Evolutionary conservation across 208 protist genomes (phyloP).

Genomic region (Trypanosoma avium): DNA sequence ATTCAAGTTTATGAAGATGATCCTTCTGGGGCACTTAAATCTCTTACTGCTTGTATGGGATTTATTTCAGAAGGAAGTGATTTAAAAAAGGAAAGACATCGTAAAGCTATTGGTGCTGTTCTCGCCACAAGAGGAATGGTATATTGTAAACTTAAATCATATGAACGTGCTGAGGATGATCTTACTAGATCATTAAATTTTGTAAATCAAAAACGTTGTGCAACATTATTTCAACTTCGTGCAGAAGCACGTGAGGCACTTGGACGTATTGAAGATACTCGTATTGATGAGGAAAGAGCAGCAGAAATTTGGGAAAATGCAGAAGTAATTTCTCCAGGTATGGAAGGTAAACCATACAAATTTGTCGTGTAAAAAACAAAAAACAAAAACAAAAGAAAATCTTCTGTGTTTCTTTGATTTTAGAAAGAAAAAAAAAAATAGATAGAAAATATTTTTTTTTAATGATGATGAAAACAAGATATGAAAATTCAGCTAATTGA

Average conservation of each 20-base stretch:
- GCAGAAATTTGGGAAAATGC: conserved; percentile 89
- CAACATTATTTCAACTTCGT: conserved; percentile 85
- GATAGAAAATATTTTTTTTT: too few relatives aligned
- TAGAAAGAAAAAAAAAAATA: not conserved
- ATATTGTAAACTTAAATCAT: conserved; percentile 84
- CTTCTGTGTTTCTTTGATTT: not conserved
- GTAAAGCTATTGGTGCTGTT: conserved; percentile 79
- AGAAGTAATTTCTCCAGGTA: conserved; percentile 74
- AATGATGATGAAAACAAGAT: too few relatives aligned
- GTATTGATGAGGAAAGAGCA: conserved; percentile 76
- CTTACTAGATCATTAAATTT: conserved; percentile 76
- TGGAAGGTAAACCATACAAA: conserved; percentile 75
- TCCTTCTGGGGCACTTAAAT: conserved; percentile 84
- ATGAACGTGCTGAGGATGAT: conserved; percentile 77
- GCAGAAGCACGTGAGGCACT: conserved; percentile 82
- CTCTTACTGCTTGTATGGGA: conserved; percentile 67
- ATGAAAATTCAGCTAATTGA: too few relatives aligned
- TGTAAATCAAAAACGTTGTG: conserved; percentile 71
- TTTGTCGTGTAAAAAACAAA: conserved; percentile 64
- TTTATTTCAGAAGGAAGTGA: conserved; percentile 72
- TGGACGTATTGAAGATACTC: conserved; percentile 81
- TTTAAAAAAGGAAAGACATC: conserved; percentile 68
- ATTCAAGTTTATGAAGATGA: conserved; percentile 90
- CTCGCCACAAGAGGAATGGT: conserved; percentile 82
- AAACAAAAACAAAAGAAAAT: not conserved